These are phyloP conservation scores for Aureobasidium melanogenum DNA, from an alignment of 2,329 filamentous ascomycete genomes.

Conservation along the genomic window DNA sequence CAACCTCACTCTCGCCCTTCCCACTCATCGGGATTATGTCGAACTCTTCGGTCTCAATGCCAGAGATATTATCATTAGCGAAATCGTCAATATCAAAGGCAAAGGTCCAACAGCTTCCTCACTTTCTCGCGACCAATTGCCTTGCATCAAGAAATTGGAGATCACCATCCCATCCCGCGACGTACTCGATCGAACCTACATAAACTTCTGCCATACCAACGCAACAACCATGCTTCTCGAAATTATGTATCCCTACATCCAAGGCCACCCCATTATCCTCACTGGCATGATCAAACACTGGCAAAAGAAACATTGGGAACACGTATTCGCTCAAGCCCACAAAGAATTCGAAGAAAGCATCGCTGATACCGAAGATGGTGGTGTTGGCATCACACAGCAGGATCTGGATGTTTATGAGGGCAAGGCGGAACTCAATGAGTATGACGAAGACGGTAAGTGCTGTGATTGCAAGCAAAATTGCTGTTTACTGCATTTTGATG, in stretches of 20 bases:
- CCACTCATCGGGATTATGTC: slow-evolving; percentile 16
- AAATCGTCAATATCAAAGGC: background rate
- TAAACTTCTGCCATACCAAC: slow-evolving; percentile 19
- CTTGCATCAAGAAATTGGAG: slow-evolving; percentile 14
- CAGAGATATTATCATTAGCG: background rate
- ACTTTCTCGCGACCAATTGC: slow-evolving; percentile 12
- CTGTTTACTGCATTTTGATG: background rate
- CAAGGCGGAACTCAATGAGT: background rate
- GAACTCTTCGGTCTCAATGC: slow-evolving; percentile 18
- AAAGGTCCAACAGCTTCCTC: background rate
- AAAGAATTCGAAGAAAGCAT: background rate
- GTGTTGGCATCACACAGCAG: background rate
- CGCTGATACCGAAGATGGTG: background rate
- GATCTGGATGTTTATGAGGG: background rate
- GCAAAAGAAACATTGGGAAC: slow-evolving; percentile 19
- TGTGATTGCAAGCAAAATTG: background rate
- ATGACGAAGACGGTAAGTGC: background rate
- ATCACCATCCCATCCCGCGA: slow-evolving; percentile 14
- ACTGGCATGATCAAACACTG: slow-evolving; percentile 19
- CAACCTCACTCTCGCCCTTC: slow-evolving; percentile 18
- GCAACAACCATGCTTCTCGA: slow-evolving; percentile 19
- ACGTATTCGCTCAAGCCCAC: background rate
- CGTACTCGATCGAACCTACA: background rate
- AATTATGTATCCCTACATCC: slow-evolving; percentile 18
- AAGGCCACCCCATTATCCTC: slow-evolving; percentile 19